These are phyloP conservation scores for Cyclostephanos tholiformis DNA, from an alignment of 108 stramenopile genomes.

Conservation along the genomic window DNA sequence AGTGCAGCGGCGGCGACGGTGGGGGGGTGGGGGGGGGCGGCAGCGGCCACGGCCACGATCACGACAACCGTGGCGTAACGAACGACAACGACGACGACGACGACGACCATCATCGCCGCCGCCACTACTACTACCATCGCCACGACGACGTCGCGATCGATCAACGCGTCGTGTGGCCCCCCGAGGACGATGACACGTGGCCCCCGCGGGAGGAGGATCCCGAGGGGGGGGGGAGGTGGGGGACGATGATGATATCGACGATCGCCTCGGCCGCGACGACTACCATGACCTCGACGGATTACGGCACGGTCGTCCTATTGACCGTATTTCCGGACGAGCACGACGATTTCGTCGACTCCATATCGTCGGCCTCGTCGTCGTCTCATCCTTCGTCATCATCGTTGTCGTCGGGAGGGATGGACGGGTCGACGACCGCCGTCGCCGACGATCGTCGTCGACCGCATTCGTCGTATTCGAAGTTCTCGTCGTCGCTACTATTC, in stretches of 20 bases:
- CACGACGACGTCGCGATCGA: neutral
- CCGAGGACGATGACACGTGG: constrained; percentile 10
- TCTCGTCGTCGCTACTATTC: too few relatives aligned
- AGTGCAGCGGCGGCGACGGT: neutral
- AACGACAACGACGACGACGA: too few relatives aligned
- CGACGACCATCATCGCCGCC: neutral
- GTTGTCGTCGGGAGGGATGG: neutral
- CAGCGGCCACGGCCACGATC: neutral
- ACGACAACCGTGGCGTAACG: neutral
- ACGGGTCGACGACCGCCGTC: too few relatives aligned
- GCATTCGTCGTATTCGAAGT: too few relatives aligned
- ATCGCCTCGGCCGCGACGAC: neutral
- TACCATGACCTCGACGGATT: neutral
- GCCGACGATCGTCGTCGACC: too few relatives aligned
- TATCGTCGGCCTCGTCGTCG: neutral
- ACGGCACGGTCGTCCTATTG: neutral
- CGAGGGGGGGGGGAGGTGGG: neutral
- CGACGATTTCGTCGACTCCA: neutral
- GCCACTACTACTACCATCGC: neutral
- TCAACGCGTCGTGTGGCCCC: constrained; percentile 21
- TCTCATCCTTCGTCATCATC: neutral
- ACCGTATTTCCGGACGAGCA: neutral
- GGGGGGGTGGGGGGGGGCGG: neutral
- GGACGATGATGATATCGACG: neutral
- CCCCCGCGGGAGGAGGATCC: constrained; percentile 5